phyloP scores from a whole-genome alignment of 1,284 basidiomycete species.

The Filobasidium uniguttulatum region DNA sequence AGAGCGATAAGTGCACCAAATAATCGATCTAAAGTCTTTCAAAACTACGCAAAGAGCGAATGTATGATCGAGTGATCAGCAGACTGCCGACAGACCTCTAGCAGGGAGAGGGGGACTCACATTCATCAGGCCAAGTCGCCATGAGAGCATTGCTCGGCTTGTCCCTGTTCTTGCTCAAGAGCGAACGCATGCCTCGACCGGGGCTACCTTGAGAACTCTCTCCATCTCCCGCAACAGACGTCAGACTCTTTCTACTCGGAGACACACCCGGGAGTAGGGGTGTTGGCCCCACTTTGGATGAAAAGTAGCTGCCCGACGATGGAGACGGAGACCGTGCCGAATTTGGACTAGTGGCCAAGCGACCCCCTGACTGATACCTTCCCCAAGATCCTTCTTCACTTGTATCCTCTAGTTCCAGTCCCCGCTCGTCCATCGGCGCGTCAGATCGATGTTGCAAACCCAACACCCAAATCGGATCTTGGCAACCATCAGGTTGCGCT shows the following conservation, averaged over 20 bases:
- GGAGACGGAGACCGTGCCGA: no score
- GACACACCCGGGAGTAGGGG: no score
- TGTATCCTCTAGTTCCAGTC: conserved; percentile 26
- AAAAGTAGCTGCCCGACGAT: no score
- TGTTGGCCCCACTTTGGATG: no score
- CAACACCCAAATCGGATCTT: conserved; percentile 69
- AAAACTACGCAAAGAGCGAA: conserved; percentile 49
- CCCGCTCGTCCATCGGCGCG: conserved; percentile 48
- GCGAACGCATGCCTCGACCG: conserved; percentile 16
- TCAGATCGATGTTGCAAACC: conserved; percentile 51
- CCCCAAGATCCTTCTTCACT: conserved; percentile 3
- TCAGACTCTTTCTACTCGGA: no score
- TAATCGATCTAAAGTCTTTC: conserved; percentile 70
- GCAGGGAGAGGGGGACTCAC: conserved; percentile 28
- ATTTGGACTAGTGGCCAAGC: no score
- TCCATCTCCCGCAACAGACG: neutral
- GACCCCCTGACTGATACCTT: neutral
- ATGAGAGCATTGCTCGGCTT: conserved; percentile 24
- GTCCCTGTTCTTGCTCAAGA: conserved; percentile 15
- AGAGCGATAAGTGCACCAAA: conserved; percentile 87
- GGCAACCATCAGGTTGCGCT: conserved; percentile 55
- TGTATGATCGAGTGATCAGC: conserved; percentile 3
- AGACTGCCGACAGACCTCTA: neutral
- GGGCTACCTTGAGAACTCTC: conserved; percentile 24
- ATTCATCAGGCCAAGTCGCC: conserved; percentile 32